A percentile compares a stretch with the other conserved stretches of the same genome.
Evolutionary conservation across 495 filamentous ascomycete species (phyloP).

Genomic region (Annulohypoxylon stygium): DNA sequence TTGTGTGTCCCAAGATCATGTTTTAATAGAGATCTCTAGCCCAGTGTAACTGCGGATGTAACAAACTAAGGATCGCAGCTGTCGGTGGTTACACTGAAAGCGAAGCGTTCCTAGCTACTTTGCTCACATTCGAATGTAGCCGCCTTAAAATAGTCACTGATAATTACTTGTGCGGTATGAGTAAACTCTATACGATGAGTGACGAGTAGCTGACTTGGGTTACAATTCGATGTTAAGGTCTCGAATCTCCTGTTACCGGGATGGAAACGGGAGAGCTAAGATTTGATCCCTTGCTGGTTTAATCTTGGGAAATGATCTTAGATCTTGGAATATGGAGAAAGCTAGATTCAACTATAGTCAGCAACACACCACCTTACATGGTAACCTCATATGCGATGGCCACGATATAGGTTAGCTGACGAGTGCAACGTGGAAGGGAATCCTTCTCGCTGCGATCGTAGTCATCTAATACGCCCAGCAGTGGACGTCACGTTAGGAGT

Average conservation of each 20-base stretch:
- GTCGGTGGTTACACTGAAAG: constrained; percentile 13
- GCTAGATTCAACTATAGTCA: constrained; percentile 7
- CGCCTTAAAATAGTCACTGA: constrained; percentile 18
- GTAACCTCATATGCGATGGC: neutral
- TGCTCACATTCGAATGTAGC: neutral
- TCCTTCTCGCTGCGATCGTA: neutral
- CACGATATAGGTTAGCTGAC: neutral
- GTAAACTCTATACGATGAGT: constrained; percentile 32
- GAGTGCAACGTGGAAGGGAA: no score
- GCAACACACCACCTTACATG: neutral
- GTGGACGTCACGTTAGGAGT: constrained; percentile 14
- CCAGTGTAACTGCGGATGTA: constrained; percentile 22
- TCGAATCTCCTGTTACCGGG: neutral
- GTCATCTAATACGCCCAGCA: neutral
- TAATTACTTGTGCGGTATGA: constrained; percentile 20
- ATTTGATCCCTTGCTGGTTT: constrained; percentile 7
- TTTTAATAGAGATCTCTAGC: constrained; percentile 33
- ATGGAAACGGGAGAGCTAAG: neutral
- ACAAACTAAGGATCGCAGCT: constrained; percentile 37
- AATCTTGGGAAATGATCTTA: constrained; percentile 6
- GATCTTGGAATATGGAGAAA: constrained; percentile 10
- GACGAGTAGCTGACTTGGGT: constrained; percentile 4
- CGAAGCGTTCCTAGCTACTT: constrained; percentile 20
- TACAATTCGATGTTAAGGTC: neutral
- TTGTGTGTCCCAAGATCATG: constrained; percentile 37